Conservation (phyloP, 441 rosid species). For the Pelargonium australe region DNA sequence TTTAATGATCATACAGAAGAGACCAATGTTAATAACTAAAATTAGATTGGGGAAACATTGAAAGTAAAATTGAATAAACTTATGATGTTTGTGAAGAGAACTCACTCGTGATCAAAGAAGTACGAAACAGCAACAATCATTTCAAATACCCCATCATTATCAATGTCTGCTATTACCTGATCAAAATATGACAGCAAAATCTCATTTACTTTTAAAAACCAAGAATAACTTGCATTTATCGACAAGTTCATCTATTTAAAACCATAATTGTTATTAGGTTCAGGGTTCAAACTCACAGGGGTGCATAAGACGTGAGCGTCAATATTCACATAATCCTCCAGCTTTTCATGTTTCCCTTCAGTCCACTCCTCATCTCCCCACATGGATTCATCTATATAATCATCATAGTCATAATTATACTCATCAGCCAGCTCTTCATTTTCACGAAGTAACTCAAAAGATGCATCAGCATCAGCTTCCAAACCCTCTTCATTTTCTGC, state of each 20-base stretch:
- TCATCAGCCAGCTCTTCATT: constrained; percentile 88
- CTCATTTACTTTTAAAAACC: constrained; percentile 9
- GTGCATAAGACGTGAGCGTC: constrained; percentile 91
- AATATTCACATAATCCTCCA: constrained; percentile 86
- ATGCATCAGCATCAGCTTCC: constrained; percentile 86
- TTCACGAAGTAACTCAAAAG: constrained; percentile 89
- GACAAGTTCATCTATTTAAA: constrained; percentile 13
- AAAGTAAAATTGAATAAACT: neutral
- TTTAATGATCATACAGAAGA: neutral
- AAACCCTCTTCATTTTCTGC: constrained; percentile 80
- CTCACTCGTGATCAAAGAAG: constrained; percentile 96
- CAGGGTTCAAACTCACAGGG: constrained; percentile 59
- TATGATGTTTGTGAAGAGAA: constrained; percentile 25
- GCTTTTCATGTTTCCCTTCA: constrained; percentile 70
- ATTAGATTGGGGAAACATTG: neutral
- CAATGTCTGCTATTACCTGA: constrained; percentile 97
- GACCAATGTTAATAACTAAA: neutral
- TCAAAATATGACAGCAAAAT: constrained; percentile 22
- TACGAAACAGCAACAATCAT: constrained; percentile 93
- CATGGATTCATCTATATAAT: constrained; percentile 73
- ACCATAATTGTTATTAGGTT: constrained; percentile 18
- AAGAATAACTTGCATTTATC: constrained; percentile 18
- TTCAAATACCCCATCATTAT: constrained; percentile 89
- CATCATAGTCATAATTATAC: constrained; percentile 88
- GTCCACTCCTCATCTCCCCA: constrained; percentile 99